Conservation (phyloP, 768 basidiomycete genomes). For the Botryobasidium botryosum region DNA sequence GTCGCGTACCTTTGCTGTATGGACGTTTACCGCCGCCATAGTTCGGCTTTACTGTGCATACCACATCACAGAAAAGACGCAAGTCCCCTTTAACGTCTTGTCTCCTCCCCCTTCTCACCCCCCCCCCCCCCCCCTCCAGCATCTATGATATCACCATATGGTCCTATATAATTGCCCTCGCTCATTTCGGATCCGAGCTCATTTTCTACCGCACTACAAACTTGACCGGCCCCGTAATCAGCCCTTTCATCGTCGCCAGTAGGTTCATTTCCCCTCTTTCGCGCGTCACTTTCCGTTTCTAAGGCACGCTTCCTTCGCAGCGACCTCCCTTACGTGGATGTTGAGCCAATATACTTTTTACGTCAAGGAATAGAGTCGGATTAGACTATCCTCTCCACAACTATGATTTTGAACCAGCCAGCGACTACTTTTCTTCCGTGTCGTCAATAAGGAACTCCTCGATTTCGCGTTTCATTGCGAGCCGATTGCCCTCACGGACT, state of each 20-base stretch:
- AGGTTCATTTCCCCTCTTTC: conserved; percentile 19
- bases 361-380: conserved; percentile 25
- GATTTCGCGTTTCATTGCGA: no score
- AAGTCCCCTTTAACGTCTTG: conserved; percentile 17
- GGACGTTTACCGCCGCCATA: conserved; percentile 76
- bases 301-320: conserved; percentile 23
- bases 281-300: background rate
- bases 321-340: conserved; percentile 70
- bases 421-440: no score
- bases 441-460: no score
- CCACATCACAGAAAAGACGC: conserved; percentile 71
- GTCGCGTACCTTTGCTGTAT: conserved; percentile 76
- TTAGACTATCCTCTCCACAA: no score
- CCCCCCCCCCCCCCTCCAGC: conserved; percentile 24
- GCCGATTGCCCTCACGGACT: no score
- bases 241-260: conserved; percentile 79
- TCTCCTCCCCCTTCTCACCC: background rate
- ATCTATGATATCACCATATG: conserved; percentile 78
- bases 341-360: conserved; percentile 67
- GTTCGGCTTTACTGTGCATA: conserved; percentile 83
- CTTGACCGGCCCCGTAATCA: conserved; percentile 39
- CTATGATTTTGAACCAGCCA: no score
- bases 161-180: conserved; percentile 80
- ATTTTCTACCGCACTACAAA: conserved; percentile 66
- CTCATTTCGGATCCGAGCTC: conserved; percentile 76